Evolutionary conservation across 2,329 filamentous ascomycete species (phyloP).

Genomic region (Paracamarosporium sp.): DNA sequence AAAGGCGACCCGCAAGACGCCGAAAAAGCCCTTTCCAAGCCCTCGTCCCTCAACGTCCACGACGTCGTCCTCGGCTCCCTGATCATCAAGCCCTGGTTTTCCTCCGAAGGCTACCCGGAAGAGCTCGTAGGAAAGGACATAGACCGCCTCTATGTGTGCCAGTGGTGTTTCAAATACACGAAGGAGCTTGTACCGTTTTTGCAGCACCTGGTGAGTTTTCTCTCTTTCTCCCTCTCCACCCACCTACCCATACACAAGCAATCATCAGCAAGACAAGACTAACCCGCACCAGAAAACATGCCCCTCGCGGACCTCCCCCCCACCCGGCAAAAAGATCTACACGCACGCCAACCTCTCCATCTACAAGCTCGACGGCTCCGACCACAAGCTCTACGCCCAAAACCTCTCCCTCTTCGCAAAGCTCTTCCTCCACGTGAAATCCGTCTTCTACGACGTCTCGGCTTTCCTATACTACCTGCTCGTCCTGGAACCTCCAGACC

Average conservation of each 20-base stretch:
- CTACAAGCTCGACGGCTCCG: slow-evolving; percentile 91
- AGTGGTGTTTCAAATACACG: slow-evolving; percentile 95
- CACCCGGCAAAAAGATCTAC: slow-evolving; percentile 79
- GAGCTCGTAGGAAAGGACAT: slow-evolving; percentile 57
- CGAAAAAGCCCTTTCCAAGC: slow-evolving; percentile 22
- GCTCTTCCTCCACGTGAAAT: slow-evolving; percentile 97
- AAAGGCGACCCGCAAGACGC: slow-evolving; percentile 7
- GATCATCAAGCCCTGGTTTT: slow-evolving; percentile 89
- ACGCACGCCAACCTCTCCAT: slow-evolving; percentile 81
- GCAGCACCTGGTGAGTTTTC: slow-evolving; percentile 49
- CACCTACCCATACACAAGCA: not conserved
- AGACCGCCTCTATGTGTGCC: slow-evolving; percentile 80
- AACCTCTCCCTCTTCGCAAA: slow-evolving; percentile 96
- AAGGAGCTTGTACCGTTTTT: slow-evolving; percentile 57
- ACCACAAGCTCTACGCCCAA: slow-evolving; percentile 87
- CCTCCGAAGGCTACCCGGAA: slow-evolving; percentile 80
- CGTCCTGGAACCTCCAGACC: slow-evolving; percentile 69
- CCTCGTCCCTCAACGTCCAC: slow-evolving; percentile 72
- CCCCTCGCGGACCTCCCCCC: slow-evolving; percentile 48
- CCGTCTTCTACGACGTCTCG: slow-evolving; percentile 94
- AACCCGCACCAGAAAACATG: slow-evolving; percentile 49
- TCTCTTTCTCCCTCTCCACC: not conserved
- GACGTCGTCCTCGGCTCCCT: slow-evolving; percentile 86
- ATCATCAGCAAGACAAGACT: not conserved
- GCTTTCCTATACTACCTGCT: slow-evolving; percentile 96